A percentile compares a stretch with the other conserved stretches of the same genome.
These are phyloP conservation scores for Plasmodiophora brassicae DNA, from an alignment of 208 protist genomes.

Conservation along the genomic window DNA sequence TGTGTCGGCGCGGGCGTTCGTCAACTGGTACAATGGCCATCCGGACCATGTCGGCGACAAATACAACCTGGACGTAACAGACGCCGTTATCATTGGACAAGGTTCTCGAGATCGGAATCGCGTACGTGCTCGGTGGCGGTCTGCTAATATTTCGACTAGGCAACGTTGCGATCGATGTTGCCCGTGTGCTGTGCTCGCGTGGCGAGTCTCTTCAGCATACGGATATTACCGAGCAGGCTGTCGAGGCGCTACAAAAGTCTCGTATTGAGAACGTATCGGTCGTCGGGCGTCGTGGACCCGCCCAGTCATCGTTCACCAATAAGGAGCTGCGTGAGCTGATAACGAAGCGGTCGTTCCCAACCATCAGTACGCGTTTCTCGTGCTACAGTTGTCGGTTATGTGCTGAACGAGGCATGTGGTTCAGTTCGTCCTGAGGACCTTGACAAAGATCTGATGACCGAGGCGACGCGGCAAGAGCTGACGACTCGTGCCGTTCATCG, in stretches of 20 bases:
- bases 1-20: slow-evolving; percentile 22
- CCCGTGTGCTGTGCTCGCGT: background rate
- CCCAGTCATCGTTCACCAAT: slow-evolving; percentile 29
- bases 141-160: background rate
- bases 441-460: background rate
- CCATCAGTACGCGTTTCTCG: background rate
- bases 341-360: background rate
- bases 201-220: background rate
- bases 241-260: background rate
- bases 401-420: background rate
- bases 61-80: background rate
- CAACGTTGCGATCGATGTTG: slow-evolving; percentile 23
- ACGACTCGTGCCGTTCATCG: background rate
- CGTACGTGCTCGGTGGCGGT: background rate
- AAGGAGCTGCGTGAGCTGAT: slow-evolving; percentile 19
- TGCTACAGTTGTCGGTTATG: background rate
- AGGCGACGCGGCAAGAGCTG: background rate
- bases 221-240: background rate
- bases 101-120: background rate
- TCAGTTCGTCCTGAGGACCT: background rate
- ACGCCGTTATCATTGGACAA: slow-evolving; percentile 18
- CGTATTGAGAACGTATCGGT: background rate
- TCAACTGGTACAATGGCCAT: slow-evolving; percentile 38
- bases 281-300: background rate
- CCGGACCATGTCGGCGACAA: background rate